Evolutionary conservation across 768 basidiomycete species (phyloP).

Genomic region (Kwoniella shandongensis): DNA sequence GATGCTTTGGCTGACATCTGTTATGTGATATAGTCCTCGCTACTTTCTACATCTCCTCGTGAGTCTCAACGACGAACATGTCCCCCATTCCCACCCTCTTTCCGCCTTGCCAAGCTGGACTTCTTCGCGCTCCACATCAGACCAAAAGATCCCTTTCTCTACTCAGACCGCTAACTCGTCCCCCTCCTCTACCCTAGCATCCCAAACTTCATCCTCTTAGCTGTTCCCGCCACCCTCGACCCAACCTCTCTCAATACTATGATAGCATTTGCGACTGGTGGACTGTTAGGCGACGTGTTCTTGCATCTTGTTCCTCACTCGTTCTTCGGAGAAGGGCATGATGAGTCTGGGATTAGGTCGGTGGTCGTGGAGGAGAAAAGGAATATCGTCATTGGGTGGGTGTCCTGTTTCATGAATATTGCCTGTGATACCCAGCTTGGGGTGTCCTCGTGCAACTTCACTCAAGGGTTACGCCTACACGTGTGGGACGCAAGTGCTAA

Average conservation of each 20-base stretch:
- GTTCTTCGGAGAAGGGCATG: conserved; percentile 81
- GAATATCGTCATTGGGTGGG: conserved; percentile 84
- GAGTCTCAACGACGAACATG: conserved; percentile 57
- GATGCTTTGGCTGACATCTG: neutral
- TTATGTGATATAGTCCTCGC: conserved; percentile 62
- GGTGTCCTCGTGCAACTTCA: no score
- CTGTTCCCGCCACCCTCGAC: conserved; percentile 86
- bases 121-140: no score
- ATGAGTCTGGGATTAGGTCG: conserved; percentile 38
- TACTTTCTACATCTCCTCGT: conserved; percentile 97
- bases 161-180: conserved; percentile 9
- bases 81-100: no score
- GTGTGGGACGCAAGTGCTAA: no score
- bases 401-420: no score
- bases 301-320: conserved; percentile 87
- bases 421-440: no score
- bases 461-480: no score
- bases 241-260: conserved; percentile 83
- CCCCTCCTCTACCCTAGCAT: conserved; percentile 59
- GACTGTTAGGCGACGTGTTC: conserved; percentile 88
- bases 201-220: conserved; percentile 91
- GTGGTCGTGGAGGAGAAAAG: conserved; percentile 86
- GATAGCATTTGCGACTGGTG: conserved; percentile 94
- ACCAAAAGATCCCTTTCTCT: neutral
- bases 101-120: no score